A percentile compares a stretch with the other conserved stretches of the same genome.
These are phyloP conservation scores for Mycena citricolor DNA, from an alignment of 1,284 basidiomycete genomes.

Conservation along the genomic window DNA sequence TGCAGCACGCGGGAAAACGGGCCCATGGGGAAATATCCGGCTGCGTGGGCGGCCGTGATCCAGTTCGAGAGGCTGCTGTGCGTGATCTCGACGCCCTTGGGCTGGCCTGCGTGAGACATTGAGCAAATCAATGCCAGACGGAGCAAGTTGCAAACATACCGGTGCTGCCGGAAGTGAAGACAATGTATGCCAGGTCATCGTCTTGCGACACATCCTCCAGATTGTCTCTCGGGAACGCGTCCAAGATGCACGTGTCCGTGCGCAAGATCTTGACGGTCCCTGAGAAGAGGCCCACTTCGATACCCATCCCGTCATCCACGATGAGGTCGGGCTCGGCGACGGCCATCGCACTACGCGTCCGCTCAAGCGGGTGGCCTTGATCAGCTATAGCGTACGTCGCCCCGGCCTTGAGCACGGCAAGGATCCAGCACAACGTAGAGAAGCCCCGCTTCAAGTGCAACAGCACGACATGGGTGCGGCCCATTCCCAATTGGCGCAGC, in stretches of 20 bases:
- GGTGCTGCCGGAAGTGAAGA: constrained; percentile 1
- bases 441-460: neutral
- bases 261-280: neutral
- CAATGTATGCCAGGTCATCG: neutral
- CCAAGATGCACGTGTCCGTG: too few species aligned
- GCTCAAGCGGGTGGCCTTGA: neutral
- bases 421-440: neutral
- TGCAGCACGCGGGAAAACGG: constrained; percentile 1
- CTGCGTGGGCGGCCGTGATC: neutral
- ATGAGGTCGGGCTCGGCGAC: neutral
- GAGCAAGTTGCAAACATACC: neutral
- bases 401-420: neutral
- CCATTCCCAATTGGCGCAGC: neutral
- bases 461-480: neutral
- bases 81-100: neutral
- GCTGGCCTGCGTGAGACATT: neutral
- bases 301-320: neutral
- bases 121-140: neutral
- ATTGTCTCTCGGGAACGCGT: neutral
- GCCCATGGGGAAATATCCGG: neutral
- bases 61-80: neutral
- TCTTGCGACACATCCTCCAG: neutral
- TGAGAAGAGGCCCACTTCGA: neutral
- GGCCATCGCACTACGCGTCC: neutral
- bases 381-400: neutral